Conservation (phyloP, 768 basidiomycete genomes). For the Podaxis rugospora region DNA sequence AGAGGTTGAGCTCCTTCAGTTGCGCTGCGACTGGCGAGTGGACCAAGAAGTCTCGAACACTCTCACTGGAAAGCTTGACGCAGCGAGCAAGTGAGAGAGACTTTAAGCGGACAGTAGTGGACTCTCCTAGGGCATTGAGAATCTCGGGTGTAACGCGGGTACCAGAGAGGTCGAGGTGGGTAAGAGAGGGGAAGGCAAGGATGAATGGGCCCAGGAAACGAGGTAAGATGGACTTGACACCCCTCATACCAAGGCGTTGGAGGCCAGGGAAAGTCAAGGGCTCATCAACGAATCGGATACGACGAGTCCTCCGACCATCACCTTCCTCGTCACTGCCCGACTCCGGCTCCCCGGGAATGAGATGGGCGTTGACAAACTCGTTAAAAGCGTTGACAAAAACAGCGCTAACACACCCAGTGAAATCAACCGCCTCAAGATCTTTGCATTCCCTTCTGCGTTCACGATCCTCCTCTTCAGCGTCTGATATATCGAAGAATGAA, state of each 20-base stretch:
- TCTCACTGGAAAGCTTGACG: slow-evolving; percentile 74
- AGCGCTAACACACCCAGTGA: slow-evolving; percentile 92
- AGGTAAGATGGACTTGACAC: slow-evolving; percentile 73
- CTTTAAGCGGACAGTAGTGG: slow-evolving; percentile 61
- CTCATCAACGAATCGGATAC: slow-evolving; percentile 39
- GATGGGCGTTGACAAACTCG: slow-evolving; percentile 73
- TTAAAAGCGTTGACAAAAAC: slow-evolving; percentile 85
- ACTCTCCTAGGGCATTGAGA: slow-evolving; percentile 59
- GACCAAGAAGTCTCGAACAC: slow-evolving; percentile 71
- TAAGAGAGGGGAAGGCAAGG: slow-evolving; percentile 78
- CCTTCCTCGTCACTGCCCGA: slow-evolving; percentile 40
- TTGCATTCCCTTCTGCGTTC: slow-evolving; percentile 70
- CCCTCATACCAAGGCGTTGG: slow-evolving; percentile 75
- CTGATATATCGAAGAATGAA: slow-evolving; percentile 40
- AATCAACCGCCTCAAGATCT: slow-evolving; percentile 83
- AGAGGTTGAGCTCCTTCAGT: slow-evolving; percentile 79
- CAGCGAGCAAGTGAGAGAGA: slow-evolving; percentile 86
- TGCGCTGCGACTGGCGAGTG: slow-evolving; percentile 57
- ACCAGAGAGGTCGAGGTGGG: slow-evolving; percentile 87
- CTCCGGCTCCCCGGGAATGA: slow-evolving; percentile 42
- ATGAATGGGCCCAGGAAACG: slow-evolving; percentile 69
- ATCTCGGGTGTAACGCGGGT: slow-evolving; percentile 81
- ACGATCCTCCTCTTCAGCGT: slow-evolving; percentile 72
- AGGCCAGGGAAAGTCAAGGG: slow-evolving; percentile 63
- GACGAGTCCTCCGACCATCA: slow-evolving; percentile 24